Evolutionary conservation across 2,329 filamentous ascomycete species (phyloP).

Genomic region (Fusarium annulatum): DNA sequence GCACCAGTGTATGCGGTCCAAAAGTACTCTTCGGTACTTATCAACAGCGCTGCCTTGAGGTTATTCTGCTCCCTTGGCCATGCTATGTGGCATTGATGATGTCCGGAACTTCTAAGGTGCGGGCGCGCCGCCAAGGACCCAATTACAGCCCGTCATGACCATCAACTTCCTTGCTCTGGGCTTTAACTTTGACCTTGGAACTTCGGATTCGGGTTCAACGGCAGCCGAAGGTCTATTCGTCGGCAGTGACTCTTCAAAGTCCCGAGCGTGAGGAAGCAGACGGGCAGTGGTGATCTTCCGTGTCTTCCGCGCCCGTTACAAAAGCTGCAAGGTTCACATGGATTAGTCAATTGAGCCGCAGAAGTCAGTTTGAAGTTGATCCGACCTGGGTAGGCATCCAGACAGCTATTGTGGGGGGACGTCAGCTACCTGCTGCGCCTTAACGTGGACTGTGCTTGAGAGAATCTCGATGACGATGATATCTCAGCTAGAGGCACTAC

Average conservation of each 20-base stretch:
- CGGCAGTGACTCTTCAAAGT: background rate
- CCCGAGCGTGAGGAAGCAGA: background rate
- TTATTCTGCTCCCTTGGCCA: background rate
- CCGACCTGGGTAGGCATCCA: background rate
- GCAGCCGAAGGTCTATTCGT: background rate
- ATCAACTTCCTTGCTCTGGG: conserved; percentile 1
- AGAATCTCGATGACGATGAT: conserved; percentile 17
- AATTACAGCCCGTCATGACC: background rate
- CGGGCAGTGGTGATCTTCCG: conserved; percentile 16
- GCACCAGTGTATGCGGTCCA: background rate
- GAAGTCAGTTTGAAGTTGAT: background rate
- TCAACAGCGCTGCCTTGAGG: background rate
- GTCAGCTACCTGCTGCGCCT: background rate
- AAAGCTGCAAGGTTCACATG: background rate
- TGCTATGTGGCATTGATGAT: background rate
- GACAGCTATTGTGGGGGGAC: conserved; percentile 18
- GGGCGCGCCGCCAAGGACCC: background rate
- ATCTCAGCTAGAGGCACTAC: background rate
- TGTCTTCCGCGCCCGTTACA: conserved; percentile 8
- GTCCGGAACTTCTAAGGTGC: conserved; percentile 8
- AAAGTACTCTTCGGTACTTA: background rate
- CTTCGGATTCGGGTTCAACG: conserved; percentile 4
- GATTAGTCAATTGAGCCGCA: conserved; percentile 5
- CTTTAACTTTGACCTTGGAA: conserved; percentile 7
- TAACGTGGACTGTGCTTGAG: background rate